Evolutionary conservation across 345 rosid genomes (phyloP), one percentile per base, ranked within the genome.

Genomic region (Gossypium herbaceum): DNA sequence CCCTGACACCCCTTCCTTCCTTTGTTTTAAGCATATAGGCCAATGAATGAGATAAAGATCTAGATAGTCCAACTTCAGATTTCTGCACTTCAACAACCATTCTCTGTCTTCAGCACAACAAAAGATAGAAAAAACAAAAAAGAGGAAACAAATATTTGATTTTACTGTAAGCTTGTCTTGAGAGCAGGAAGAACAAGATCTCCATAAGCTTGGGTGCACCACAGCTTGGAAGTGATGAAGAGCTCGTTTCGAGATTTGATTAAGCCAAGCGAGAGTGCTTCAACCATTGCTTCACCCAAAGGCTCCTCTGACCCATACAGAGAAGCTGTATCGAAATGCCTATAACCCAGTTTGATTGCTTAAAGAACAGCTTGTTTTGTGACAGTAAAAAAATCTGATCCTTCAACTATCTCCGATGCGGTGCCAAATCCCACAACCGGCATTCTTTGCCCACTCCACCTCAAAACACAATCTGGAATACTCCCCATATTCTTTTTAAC

Each of bases 21-120:
- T 93, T 0, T 86, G 39, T 65, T 87, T 90, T 0, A 91, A 61
- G 70, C 96, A 89, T 77, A 94, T 86, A 9, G 96, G 98, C 97
- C 96, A 92, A 75, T 94, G 98, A 47, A 94, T 87, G 7, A 60
- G 65, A 27, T 60, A 60, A 41, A 60, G 65, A 27, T 60, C 19
- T 16, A 60, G 65, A n/a, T 25, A 60, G 9, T 60, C 65, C 65
- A 60, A 13, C 65, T 60, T 60, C n/a, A 60, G 65, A 25, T 60
- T 27, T 7, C 65, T 60, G 43, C n/a, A 27, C 39, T 25, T 3
- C 24, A 24, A 25, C 25, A 10, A 13, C 10, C 39, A 34, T 34
- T 34, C 39, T 3, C 7, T 34, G 7, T 34, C 6, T 57, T 55
- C 29, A 58, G 12, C 9, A 9, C 13, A 13, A 59, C 43, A 20